Conservation (phyloP, 192 early-diverging fungal genomes). For the Backusella tarrabulga region DNA sequence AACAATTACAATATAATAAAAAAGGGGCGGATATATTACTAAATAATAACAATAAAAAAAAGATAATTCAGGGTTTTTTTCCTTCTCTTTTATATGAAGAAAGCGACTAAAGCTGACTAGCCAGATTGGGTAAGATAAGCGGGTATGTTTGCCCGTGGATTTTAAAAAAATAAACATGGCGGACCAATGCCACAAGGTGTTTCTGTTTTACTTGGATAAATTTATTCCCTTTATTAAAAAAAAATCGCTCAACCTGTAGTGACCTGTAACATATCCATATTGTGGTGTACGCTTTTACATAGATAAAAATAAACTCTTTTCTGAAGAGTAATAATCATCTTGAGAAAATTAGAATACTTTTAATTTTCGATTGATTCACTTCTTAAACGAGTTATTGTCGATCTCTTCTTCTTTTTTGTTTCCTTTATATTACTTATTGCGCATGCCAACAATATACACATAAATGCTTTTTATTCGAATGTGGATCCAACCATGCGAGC, state of each 20-base stretch:
- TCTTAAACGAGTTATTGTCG: neutral
- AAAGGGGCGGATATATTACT: neutral
- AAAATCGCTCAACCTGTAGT: neutral
- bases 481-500: neutral
- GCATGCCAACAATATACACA: neutral
- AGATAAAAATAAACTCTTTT: neutral
- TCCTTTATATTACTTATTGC: neutral
- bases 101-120: neutral
- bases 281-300: neutral
- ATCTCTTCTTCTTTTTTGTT: neutral
- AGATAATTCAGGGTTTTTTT: neutral
- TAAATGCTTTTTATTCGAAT: neutral
- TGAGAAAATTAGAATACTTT: neutral
- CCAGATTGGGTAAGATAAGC: conserved; percentile 15
- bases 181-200: neutral
- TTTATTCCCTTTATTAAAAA: neutral
- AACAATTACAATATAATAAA: neutral
- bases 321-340: neutral
- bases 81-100: neutral
- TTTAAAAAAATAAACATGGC: neutral
- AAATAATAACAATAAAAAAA: neutral
- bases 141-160: neutral
- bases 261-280: neutral
- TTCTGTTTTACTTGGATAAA: conserved; percentile 1
- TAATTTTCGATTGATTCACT: neutral